A percentile compares a stretch with the other conserved stretches of the same genome.
Evolutionary conservation across 352 stramenopile genomes (phyloP).

Genomic region (Globisporangium lucens): DNA sequence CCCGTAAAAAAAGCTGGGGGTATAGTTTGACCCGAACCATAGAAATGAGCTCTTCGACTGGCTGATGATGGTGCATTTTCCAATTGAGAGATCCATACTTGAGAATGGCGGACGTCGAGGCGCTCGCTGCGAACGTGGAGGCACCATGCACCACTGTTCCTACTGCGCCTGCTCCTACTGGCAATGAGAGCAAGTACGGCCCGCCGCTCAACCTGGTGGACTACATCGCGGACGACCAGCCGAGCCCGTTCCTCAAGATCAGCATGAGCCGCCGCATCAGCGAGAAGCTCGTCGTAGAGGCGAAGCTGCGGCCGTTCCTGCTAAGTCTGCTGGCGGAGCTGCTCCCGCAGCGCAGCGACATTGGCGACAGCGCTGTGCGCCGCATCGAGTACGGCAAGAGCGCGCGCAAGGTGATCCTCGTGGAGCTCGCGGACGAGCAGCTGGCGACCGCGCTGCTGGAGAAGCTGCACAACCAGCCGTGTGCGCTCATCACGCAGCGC

Average conservation of each 20-base stretch:
- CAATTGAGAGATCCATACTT: neutral
- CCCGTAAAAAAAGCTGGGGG: too few species aligned
- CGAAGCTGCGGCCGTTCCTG: conserved; percentile 52
- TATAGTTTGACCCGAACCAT: too few species aligned
- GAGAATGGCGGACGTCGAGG: conserved; percentile 9
- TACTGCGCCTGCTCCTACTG: neutral
- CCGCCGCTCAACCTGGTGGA: conserved; percentile 26
- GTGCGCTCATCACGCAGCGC: conserved; percentile 46
- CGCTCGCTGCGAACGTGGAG: conserved; percentile 5
- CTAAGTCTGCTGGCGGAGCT: conserved; percentile 6
- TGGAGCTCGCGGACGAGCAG: conserved; percentile 26
- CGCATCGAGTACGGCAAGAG: conserved; percentile 59
- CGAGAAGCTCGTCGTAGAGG: conserved; percentile 41
- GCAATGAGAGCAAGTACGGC: neutral
- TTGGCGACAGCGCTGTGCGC: conserved; percentile 21
- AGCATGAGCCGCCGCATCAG: conserved; percentile 73
- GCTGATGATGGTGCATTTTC: neutral
- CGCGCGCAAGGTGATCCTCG: conserved; percentile 47
- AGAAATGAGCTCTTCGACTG: conserved; percentile 2
- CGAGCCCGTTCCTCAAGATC: conserved; percentile 59
- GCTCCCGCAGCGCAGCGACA: conserved; percentile 7
- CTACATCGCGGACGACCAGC: conserved; percentile 47
- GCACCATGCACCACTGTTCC: conserved; percentile 3
- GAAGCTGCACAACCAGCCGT: conserved; percentile 56
- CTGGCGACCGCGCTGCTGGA: conserved; percentile 29